A percentile compares a stretch with the other conserved stretches of the same genome.
Evolutionary conservation across 257 asterid genomes (phyloP).

Genomic region (Penstemon newberryi): DNA sequence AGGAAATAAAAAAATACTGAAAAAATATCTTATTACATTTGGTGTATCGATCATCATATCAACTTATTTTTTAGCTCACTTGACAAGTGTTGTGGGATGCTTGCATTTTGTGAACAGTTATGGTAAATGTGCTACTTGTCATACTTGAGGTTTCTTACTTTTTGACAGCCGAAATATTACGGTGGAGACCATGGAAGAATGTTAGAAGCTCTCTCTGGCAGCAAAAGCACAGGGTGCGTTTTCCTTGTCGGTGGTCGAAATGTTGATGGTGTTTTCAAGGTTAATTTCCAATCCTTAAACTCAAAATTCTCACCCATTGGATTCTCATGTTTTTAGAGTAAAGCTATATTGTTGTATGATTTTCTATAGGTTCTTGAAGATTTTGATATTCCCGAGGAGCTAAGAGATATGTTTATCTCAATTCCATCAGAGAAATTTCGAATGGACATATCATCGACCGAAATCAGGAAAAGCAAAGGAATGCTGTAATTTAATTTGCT

Average conservation of each 20-base stretch:
- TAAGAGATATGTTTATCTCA: constrained; percentile 69
- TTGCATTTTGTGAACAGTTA: not conserved
- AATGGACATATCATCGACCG: constrained; percentile 86
- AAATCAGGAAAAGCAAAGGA: constrained; percentile 59
- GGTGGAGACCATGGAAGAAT: constrained; percentile 63
- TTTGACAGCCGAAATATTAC: constrained; percentile 81
- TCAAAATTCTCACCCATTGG: not conserved
- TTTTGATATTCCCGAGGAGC: constrained; percentile 69
- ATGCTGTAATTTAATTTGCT: constrained; percentile 21
- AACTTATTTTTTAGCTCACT: constrained; percentile 2
- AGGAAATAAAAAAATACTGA: constrained; percentile 31
- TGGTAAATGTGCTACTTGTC: not conserved
- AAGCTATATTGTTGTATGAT: constrained; percentile 16
- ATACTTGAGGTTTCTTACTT: constrained; percentile 21
- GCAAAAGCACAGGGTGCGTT: constrained; percentile 85
- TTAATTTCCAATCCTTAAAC: constrained; percentile 25
- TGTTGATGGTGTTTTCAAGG: constrained; percentile 75
- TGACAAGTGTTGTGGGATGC: not conserved
- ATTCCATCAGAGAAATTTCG: constrained; percentile 74
- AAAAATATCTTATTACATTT: not conserved
- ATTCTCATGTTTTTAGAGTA: constrained; percentile 4
- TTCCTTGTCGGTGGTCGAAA: constrained; percentile 86
- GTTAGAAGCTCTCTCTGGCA: constrained; percentile 68
- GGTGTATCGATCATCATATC: not conserved
- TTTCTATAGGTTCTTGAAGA: constrained; percentile 76